These are phyloP conservation scores for Sanghuangporus sanghuang DNA, from an alignment of 1,284 basidiomycete species.

Conservation along the genomic window DNA sequence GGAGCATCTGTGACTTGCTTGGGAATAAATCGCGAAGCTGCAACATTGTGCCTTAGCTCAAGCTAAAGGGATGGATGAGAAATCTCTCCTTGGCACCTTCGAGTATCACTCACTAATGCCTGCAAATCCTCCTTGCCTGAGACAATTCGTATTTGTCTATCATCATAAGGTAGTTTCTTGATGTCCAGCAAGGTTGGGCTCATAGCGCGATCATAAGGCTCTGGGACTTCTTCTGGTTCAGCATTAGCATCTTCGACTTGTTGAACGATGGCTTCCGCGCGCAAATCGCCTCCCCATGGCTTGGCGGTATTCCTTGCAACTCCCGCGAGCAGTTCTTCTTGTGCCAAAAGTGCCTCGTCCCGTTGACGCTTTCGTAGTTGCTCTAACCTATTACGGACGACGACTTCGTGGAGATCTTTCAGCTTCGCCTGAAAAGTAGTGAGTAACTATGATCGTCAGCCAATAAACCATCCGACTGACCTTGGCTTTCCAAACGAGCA, in stretches of 20 bases:
- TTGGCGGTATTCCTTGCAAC: conserved; percentile 54
- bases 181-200: conserved; percentile 73
- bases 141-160: conserved; percentile 74
- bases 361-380: conserved; percentile 93
- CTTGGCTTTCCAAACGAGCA: conserved; percentile 99
- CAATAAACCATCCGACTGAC: conserved; percentile 33
- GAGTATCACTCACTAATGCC: conserved; percentile 52
- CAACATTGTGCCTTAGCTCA: conserved; percentile 70
- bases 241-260: background rate
- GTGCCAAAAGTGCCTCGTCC: conserved; percentile 89
- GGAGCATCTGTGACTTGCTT: conserved; percentile 53
- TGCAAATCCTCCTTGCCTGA: conserved; percentile 62
- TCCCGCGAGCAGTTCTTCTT: conserved; percentile 85
- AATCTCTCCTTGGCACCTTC: background rate
- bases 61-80: conserved; percentile 41
- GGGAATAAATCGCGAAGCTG: conserved; percentile 80
- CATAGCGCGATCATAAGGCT: conserved; percentile 80
- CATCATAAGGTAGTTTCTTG: conserved; percentile 64
- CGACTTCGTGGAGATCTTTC: conserved; percentile 89
- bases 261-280: conserved; percentile 27
- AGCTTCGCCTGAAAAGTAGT: conserved; percentile 69
- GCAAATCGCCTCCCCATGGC: conserved; percentile 39
- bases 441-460: background rate
- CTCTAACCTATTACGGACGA: conserved; percentile 92
- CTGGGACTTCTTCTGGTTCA: conserved; percentile 53